Conservation (phyloP, 2,329 filamentous ascomycete genomes). For the Paradendryphiella salina region DNA sequence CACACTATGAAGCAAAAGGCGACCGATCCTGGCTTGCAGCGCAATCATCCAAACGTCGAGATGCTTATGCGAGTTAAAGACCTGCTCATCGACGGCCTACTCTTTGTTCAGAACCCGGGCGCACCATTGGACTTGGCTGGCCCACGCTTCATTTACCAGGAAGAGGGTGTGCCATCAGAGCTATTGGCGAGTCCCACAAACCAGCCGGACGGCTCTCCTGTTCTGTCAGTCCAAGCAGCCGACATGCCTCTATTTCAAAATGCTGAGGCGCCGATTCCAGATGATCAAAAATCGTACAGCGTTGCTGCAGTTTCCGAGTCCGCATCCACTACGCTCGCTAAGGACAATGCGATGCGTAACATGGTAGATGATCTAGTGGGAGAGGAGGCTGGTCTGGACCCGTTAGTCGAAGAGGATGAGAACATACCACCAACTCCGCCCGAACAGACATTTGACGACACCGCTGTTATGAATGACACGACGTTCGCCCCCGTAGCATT, state of each 20-base stretch:
- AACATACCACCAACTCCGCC: slow-evolving; percentile 53
- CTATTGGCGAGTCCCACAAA: slow-evolving; percentile 52
- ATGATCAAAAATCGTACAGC: slow-evolving; percentile 43
- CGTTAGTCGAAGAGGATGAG: slow-evolving; percentile 49
- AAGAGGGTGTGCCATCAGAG: slow-evolving; percentile 57
- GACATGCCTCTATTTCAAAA: slow-evolving; percentile 43
- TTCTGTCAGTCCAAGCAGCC: slow-evolving; percentile 44
- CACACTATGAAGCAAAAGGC: slow-evolving; percentile 57
- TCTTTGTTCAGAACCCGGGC: slow-evolving; percentile 57
- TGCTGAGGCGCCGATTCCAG: slow-evolving; percentile 29
- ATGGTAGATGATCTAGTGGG: slow-evolving; percentile 63
- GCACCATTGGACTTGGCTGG: slow-evolving; percentile 55
- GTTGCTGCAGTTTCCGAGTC: slow-evolving; percentile 51
- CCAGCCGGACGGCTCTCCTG: slow-evolving; percentile 47
- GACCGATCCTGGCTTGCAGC: slow-evolving; percentile 53
- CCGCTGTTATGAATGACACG: slow-evolving; percentile 39
- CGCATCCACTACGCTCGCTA: slow-evolving; percentile 50
- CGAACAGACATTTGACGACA: slow-evolving; percentile 51
- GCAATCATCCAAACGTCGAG: slow-evolving; percentile 63
- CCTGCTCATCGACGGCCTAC: slow-evolving; percentile 63
- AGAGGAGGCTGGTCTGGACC: slow-evolving; percentile 47
- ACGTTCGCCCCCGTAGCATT: slow-evolving; percentile 35
- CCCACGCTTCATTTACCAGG: slow-evolving; percentile 57
- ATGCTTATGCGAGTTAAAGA: slow-evolving; percentile 69
- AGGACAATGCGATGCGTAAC: slow-evolving; percentile 56